Base-by-base conservation (phyloP, 108 stramenopile genomes). In the Cylindrotheca fusiformis region DNA sequence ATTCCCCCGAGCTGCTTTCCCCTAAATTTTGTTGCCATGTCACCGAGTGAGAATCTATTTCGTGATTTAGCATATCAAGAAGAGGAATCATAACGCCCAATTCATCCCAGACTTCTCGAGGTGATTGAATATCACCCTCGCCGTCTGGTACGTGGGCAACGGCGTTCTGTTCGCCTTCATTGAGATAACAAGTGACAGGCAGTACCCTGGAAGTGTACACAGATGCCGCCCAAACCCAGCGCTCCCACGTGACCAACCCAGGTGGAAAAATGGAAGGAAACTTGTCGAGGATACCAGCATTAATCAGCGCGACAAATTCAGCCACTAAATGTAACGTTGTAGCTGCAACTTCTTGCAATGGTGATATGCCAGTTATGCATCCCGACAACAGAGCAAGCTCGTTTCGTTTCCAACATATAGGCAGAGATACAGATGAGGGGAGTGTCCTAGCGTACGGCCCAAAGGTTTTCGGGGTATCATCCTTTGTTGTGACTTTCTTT, bases 191-290 rank as follows among this genome's bases (percentile, higher is more conserved):
- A n/a, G 76, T 50, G 19, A 79, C 70, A 2, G 87, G 83, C 44
- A 93, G 69, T 12, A 71, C 74, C 27, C 92, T 71, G 22, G 88
- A 88, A 32, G 83, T 82, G 30, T 76, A 81, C 10, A 81, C 74
- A 8, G 92, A 75, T 14, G 88, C 86, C 25, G 92, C 92, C 92
- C 92, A 93, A 29, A 93, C 84, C 92, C 92, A 93, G n/a, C 88
- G 71, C 60, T 93, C 92, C 87, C 88, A 93, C 19, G 92, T 93
- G 32, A 93, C 63, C 47, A 90, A 65, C 49, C 87, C 88, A 30
- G 76, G 81, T 14, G 87, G 75, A 65, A 93, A 90, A 12, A 77
- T 69, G 4, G 59, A 48, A 1, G 88, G 87, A 63, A 87, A 88
- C 19, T 83, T 67, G 10, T 71, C 59, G 18, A 89, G 71, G 44